Evolutionary conservation across 2,329 filamentous ascomycete species (phyloP), one percentile per base, ranked within the genome.

Genomic region (Rutstroemia sp.): DNA sequence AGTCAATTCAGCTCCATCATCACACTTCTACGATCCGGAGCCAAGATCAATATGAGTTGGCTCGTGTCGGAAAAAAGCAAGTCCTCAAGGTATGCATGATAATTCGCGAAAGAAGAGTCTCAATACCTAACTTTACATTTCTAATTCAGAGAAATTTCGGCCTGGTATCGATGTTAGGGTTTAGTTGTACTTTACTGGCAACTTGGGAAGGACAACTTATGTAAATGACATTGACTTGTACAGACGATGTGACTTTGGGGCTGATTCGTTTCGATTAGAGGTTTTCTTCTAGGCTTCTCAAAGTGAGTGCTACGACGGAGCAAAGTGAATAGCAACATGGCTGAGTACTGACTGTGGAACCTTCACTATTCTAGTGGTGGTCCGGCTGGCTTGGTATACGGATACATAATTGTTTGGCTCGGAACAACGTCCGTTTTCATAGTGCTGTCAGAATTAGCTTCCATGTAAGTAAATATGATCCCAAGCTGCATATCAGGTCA

Each of bases 101-200:
- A 23, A 16, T 9, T 12, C 4, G 19, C 21, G 7, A 12, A 5
- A 10, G 21, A 42, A 42, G 8, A 7, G 17, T 25, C 19, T 16
- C 2, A 8, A 25, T 47, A 47, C 23, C 14, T 16, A 12, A n/a
- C 25, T 47, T 16, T 16, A 1, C 16, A 25, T 47, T 25, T 30
- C 5, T 17, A 23, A 30, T n/a, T 49, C 45, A 72, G 64, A 60
- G 72, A 47, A 72, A 70, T 58, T 75, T 74, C 60, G 66, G 69
- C 8, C 72, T 72, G 54, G 63, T 72, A 51, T 69, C 68, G 10
- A 73, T 71, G 19, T 64, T 75, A 21, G 72, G 71, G 8, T 75
- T 75, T 57, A 68, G 70, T 1, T 71, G 70, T 42, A 72, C 73
- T 19, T 62, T 73, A 30, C 71, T 73, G 63, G 68, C 69, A 14